phyloP scores from a whole-genome alignment of 2,329 filamentous ascomycete genomes.

The Boeremia lycopersici region DNA sequence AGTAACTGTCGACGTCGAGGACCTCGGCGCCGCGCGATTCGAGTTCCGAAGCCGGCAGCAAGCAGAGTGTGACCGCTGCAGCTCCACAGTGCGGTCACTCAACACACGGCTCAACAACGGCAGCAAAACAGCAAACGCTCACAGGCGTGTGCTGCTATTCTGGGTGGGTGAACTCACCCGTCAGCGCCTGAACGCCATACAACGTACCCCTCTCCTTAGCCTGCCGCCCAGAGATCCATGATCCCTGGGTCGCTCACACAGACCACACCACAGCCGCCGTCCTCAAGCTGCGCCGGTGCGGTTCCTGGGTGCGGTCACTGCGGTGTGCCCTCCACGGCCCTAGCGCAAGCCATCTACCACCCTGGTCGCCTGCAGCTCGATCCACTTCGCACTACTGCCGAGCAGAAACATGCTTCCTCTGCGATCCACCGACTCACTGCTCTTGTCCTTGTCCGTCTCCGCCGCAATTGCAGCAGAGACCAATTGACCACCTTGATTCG shows the following conservation, averaged over 20 bases:
- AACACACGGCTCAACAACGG: conserved; percentile 12
- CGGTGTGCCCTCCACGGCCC: conserved; percentile 33
- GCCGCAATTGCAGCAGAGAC: conserved; percentile 34
- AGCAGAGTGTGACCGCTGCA: conserved; percentile 8
- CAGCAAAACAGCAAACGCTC: background rate
- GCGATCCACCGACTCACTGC: conserved; percentile 28
- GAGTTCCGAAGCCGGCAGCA: conserved; percentile 10
- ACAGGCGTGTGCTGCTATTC: conserved; percentile 25
- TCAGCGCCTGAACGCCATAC: conserved; percentile 24
- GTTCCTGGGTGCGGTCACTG: conserved; percentile 33
- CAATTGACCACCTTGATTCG: conserved; percentile 36
- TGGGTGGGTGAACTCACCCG: conserved; percentile 22
- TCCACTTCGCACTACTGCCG: conserved; percentile 36
- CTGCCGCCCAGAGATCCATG: conserved; percentile 21
- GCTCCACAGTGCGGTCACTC: conserved; percentile 13
- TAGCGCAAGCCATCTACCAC: conserved; percentile 37
- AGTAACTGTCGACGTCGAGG: conserved; percentile 8
- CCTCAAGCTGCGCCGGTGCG: conserved; percentile 24
- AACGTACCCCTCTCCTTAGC: conserved; percentile 32
- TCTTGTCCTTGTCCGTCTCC: conserved; percentile 30
- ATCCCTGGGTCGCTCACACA: conserved; percentile 35
- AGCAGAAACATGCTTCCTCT: conserved; percentile 40
- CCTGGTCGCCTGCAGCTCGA: conserved; percentile 31
- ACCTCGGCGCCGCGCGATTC: conserved; percentile 18
- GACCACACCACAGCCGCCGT: conserved; percentile 38